Evolutionary conservation across 2,329 filamentous ascomycete species (phyloP).

Genomic region (Neobulgaria alba): DNA sequence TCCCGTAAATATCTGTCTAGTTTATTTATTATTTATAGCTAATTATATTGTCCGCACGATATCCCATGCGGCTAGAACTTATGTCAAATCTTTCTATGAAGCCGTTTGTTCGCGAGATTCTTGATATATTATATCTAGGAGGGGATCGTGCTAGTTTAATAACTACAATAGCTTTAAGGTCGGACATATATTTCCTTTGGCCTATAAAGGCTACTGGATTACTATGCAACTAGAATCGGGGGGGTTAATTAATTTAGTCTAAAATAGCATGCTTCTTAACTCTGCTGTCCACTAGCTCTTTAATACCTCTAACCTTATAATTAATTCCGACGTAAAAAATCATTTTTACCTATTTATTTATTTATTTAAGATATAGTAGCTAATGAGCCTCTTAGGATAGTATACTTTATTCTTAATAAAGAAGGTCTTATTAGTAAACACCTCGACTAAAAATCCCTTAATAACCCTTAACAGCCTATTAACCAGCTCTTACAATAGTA

Average conservation of each 20-base stretch:
- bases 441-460: constrained; percentile 2
- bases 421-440: constrained; percentile 1
- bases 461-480: constrained; percentile 3
- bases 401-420: constrained; percentile 1
- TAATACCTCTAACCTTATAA: constrained; percentile 1
- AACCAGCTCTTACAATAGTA: constrained; percentile 23
- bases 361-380: neutral
- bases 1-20: constrained; percentile 1
- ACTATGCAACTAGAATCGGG: constrained; percentile 4
- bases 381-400: constrained; percentile 3
- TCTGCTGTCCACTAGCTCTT: constrained; percentile 1
- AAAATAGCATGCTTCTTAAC: constrained; percentile 23
- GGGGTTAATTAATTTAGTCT: constrained; percentile 20
- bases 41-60: constrained; percentile 9
- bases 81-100: constrained; percentile 10
- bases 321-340: constrained; percentile 7
- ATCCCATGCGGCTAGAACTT: constrained; percentile 4
- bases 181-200: constrained; percentile 24
- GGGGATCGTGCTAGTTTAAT: constrained; percentile 5
- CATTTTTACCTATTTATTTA: constrained; percentile 2
- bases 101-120: constrained; percentile 16
- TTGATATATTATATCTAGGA: constrained; percentile 14
- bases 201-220: constrained; percentile 18
- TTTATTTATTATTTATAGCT: neutral
- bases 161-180: constrained; percentile 22